phyloP scores from a whole-genome alignment of 352 stramenopile genomes.

The Pythium angustatum region DNA sequence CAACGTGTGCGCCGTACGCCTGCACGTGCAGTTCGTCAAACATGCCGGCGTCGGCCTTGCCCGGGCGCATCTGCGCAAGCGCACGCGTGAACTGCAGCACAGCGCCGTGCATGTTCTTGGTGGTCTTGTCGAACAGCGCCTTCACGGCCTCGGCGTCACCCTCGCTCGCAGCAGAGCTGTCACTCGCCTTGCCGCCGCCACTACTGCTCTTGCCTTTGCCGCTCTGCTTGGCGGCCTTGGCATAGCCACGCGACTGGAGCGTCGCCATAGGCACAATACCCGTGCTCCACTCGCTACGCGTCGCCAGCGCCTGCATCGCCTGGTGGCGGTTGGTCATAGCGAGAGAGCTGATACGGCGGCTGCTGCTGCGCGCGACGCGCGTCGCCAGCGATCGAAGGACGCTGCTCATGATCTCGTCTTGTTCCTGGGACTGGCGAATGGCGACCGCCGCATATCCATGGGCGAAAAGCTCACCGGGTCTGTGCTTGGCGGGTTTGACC shows the following conservation, averaged over 20 bases:
- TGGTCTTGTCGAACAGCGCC: conserved; percentile 51
- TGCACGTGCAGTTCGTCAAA: conserved; percentile 81
- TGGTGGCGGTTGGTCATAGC: neutral
- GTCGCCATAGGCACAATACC: neutral
- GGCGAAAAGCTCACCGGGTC: neutral
- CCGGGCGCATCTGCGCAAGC: conserved; percentile 77
- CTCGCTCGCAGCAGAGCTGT: too few species aligned
- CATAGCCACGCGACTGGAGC: conserved; percentile 46
- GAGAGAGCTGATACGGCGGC: neutral
- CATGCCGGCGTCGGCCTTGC: conserved; percentile 76
- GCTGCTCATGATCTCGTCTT: neutral
- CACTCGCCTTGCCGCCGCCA: conserved; percentile 3
- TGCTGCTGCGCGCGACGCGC: conserved; percentile 5
- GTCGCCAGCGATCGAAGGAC: conserved; percentile 5
- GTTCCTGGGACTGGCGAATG: neutral
- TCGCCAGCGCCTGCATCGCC: conserved; percentile 1
- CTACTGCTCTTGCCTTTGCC: conserved; percentile 44
- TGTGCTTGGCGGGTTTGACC: neutral
- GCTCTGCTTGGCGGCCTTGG: conserved; percentile 64
- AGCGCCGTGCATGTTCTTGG: conserved; percentile 81
- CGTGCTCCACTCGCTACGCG: neutral
- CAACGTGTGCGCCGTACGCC: conserved; percentile 79
- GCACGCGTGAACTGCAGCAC: conserved; percentile 77
- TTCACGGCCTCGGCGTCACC: conserved; percentile 26
- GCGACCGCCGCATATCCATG: conserved; percentile 1